Evolutionary conservation across 768 basidiomycete genomes (phyloP), one percentile per base, ranked within the genome.

Genomic region (Leccinum obscurum): DNA sequence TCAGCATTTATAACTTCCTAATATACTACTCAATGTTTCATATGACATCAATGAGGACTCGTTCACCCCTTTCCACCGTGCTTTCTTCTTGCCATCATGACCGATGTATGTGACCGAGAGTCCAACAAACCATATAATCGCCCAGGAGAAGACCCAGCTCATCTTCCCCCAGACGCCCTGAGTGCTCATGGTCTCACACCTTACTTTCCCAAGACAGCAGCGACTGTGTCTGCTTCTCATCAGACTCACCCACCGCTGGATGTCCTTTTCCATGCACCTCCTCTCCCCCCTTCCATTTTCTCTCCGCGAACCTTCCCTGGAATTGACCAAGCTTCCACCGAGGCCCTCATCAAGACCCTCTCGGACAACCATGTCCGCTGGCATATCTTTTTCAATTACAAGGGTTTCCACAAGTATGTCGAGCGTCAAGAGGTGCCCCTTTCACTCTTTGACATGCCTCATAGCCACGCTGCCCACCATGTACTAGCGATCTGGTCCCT

Each of bases 401-500:
- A 62, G 30, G 67, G 71, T 1, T 72, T 73, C 62, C 73, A 73
- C 64, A 74, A 72, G 70, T 75, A 65, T 48, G 71, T 65, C 3
- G 37, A 15, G 20, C 48, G 51, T 28, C 37, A 22, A 58, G 17
- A 32, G 2, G 4, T 60, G 3, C 24, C 26, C 1, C 73, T 63
- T 46, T 63, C 62, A 5, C 9, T 57, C 22, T 56, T 55, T 63
- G 60, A 62, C 51, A 78, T 54, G 3, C 6, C 59, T 28, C 52
- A 54, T 35, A 84, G 83, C 57, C 88, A 90, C 72, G 72, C 81
- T 35, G 75, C 82, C 4, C 87, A 89, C 63, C 84, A 82, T 26
- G 63, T 82, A 20, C 70, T 87, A 26, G 85, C 86, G 6, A 78
- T 85, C 3, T 90, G 84, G 77, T 77, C 78, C 1, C 70, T 91